Base-by-base conservation (phyloP, 75 land plant genomes). In the Picea glauca region DNA sequence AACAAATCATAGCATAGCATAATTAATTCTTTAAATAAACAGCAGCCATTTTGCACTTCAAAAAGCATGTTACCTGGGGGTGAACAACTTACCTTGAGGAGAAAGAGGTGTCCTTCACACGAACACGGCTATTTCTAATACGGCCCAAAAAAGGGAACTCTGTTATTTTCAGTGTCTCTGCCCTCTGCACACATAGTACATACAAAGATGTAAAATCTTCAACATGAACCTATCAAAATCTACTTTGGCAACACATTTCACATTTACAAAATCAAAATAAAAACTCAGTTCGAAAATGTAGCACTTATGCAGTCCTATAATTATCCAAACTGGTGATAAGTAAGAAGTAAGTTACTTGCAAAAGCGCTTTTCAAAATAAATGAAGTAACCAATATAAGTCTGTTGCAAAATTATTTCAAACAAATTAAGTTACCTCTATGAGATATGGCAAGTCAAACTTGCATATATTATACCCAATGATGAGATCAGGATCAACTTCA, bases 381-480 rank as follows among this genome's bases (percentile, higher is more conserved):
- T 50, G 9, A 50, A 50, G 11, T 50, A 50, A 9, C 56, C 12
- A 50, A 50, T 50, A 50, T 50, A 50, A 50, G 56, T 9, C 9
- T 50, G 56, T 11, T 50, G 56, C 56, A 50, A 11, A 9, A 50
- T 50, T 50, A 9, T 50, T 50, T 50, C 56, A 9, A 50, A 50
- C 56, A 50, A 50, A 50, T 50, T 8, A 54, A 77, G 31, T 30
- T 78, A 96, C 99, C 98, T 96, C 92, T 80, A 96, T 87, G 11
- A 96, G 93, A 86, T 97, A 97, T 35, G 99, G 98, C 81, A 97
- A 80, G 80, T 97, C 99, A 84, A 97, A 97, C 76, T 97, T 97
- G 96, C 99, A 97, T 32, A 97, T 97, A 77, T 97, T 97, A 75
- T 97, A 97, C 6, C 99, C 99, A 86, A 97, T 97, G 30, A 97